Conservation (phyloP, 2,329 filamentous ascomycete species). For the Xylaria sp. region DNA sequence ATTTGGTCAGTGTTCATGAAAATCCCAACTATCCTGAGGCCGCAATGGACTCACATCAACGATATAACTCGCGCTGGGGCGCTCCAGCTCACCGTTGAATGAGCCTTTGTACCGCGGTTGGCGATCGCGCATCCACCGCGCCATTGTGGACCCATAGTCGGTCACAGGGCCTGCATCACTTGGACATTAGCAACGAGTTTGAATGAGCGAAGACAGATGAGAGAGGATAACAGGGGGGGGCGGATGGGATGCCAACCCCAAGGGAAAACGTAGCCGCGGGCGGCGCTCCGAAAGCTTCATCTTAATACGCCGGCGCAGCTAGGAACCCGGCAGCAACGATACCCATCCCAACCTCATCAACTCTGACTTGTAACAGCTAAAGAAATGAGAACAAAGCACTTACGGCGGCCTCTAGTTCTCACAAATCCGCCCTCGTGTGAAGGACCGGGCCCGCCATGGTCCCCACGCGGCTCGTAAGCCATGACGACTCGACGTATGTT, state of each 20-base stretch:
- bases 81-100: conserved; percentile 76
- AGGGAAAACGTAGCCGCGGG: not conserved
- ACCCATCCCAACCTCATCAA: not conserved
- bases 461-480: conserved; percentile 61
- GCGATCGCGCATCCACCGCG: conserved; percentile 88
- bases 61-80: conserved; percentile 87
- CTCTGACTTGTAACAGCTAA: not conserved
- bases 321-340: not conserved
- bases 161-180: conserved; percentile 75
- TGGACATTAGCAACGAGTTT: conserved; percentile 21
- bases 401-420: conserved; percentile 58
- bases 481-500: conserved; percentile 40
- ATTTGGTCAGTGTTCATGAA: conserved; percentile 9
- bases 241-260: not conserved
- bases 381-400: conserved; percentile 40
- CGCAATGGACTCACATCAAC: conserved; percentile 69
- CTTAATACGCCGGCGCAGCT: not conserved
- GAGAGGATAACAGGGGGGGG: not conserved
- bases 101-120: conserved; percentile 75
- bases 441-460: conserved; percentile 50
- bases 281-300: not conserved
- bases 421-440: conserved; percentile 49
- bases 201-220: not conserved
- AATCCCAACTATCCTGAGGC: not conserved
- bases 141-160: conserved; percentile 88